Percentiles rank a stretch among this genome's conserved stretches.
phyloP scores from a whole-genome alignment of 257 asterid genomes.

The Fraxinus anomala region DNA sequence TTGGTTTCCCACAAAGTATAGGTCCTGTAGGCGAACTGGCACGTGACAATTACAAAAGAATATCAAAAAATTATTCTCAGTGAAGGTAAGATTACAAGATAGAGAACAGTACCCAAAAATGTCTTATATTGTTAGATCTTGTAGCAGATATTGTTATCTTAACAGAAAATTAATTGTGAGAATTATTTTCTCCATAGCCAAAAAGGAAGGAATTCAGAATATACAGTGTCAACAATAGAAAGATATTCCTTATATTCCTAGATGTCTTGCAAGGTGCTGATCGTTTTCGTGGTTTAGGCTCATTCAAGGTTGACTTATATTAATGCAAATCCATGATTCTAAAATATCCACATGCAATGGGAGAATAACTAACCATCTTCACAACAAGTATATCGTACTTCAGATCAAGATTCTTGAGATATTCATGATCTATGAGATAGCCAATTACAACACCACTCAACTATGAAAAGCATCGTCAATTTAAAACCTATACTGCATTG shows the following conservation, averaged over 20 bases:
- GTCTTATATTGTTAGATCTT: conserved; percentile 8
- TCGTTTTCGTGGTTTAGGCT: too few relatives aligned
- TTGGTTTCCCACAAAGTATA: conserved; percentile 84
- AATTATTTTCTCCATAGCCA: conserved; percentile 11
- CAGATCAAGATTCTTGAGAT: conserved; percentile 2
- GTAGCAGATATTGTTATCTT: neutral
- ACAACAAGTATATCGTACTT: neutral
- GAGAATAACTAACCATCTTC: neutral
- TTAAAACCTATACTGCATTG: neutral
- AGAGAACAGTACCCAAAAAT: conserved; percentile 14
- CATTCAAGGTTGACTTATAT: conserved; percentile 4
- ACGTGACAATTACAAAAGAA: conserved; percentile 15
- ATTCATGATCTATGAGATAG: neutral
- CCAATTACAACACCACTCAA: conserved; percentile 15
- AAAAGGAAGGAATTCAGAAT: neutral
- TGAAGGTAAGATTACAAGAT: neutral
- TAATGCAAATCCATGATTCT: conserved; percentile 9
- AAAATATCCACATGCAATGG: neutral
- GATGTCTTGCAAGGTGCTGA: neutral
- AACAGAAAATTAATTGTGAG: conserved; percentile 5
- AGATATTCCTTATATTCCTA: conserved; percentile 1
- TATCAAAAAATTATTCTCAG: conserved; percentile 8
- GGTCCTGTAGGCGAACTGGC: conserved; percentile 86
- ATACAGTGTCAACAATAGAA: neutral
- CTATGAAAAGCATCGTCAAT: neutral